Evolutionary conservation across 75 land plant genomes (phyloP), one percentile per base, ranked within the genome.

Genomic region (Pseudotsuga menziesii): DNA sequence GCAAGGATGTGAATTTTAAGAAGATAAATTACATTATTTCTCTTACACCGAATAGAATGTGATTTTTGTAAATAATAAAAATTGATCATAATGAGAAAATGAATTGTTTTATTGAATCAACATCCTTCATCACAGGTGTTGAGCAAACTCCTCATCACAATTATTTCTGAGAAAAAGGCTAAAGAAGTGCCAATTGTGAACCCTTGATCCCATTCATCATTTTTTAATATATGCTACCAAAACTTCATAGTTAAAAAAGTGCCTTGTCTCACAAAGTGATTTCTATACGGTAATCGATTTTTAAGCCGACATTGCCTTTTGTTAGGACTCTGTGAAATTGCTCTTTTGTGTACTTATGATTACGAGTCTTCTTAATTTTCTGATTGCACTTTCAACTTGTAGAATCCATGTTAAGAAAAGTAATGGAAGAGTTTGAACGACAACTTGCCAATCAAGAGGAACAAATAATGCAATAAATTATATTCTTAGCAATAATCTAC

Each of bases 351-450:
- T 41, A 8, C 44, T 19, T 67, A 36, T 67, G 22, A 36, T 36
- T 9, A 15, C 8, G 19, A 39, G 44, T 64, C 41, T 67, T 20
- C n/a, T 17, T 19, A 67, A 36, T 36, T 67, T 69, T 69, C 25
- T 69, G 52, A 36, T 58, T 59, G 41, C 12, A 25, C 75, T 27
- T 80, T 72, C 79, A 91, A 91, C 75, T 91, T 57, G 83, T 91
- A 74, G 93, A 91, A 69, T 61, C 76, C 52, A 79, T 88, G 69
- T 75, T 88, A 20, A 78, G 71, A 17, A 84, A 88, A 73, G 87
- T 82, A 23, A 82, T 86, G 36, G 74, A 86, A 75, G 83, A 86
- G 58, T 86, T 83, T 73, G 74, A 82, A 36, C 78, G 60, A 41
- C 54, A 73, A 71, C 76, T 86, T 61, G 67, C 44, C 61, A 80